A percentile compares a stretch with the other conserved stretches of the same genome.
Evolutionary conservation across 169 alveolate species (phyloP).

Genomic region (Plasmodium billcollinsi): DNA sequence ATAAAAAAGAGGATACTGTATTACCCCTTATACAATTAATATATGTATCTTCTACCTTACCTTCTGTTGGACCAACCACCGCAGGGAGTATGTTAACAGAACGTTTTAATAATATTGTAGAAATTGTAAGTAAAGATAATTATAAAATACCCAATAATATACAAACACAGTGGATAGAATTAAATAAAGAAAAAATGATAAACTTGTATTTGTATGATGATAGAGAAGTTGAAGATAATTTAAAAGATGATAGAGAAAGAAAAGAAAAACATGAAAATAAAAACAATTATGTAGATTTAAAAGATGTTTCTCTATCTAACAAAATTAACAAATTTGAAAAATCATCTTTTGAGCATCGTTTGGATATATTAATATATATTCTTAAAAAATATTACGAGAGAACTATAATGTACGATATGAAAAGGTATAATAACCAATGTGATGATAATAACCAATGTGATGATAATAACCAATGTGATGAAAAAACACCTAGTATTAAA

Average conservation of each 20-base stretch:
- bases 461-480: neutral
- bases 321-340: conserved; percentile 51
- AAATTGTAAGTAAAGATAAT: conserved; percentile 41
- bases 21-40: conserved; percentile 82
- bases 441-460: neutral
- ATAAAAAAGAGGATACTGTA: conserved; percentile 6
- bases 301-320: conserved; percentile 45
- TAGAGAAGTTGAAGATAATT: neutral
- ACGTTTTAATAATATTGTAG: conserved; percentile 74
- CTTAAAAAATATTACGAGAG: conserved; percentile 54
- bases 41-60: conserved; percentile 82
- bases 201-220: conserved; percentile 19
- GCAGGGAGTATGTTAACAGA: conserved; percentile 84
- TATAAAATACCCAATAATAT: conserved; percentile 58
- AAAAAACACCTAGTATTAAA: neutral
- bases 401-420: neutral
- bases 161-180: conserved; percentile 65
- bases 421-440: neutral
- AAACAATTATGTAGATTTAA: neutral
- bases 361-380: conserved; percentile 45
- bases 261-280: neutral
- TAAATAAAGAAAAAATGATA: conserved; percentile 57
- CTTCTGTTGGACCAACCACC: conserved; percentile 83
- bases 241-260: neutral
- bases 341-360: conserved; percentile 57